Base-by-base conservation (phyloP, 345 rosid genomes). In the Ailanthus altissimus region DNA sequence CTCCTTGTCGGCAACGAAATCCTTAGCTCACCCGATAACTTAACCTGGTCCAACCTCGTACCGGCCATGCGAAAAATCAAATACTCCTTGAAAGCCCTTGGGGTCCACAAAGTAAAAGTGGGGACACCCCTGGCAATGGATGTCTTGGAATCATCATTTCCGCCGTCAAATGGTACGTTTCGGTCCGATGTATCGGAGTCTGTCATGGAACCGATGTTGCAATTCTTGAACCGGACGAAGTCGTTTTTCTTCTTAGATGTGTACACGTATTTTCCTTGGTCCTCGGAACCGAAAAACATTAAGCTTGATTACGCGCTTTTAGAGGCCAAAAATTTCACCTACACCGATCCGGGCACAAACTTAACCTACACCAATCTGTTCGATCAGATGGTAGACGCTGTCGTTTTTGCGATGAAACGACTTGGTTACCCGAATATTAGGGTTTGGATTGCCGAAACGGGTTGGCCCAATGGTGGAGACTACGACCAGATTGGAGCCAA, bases 391-490 rank as follows among this genome's bases (percentile, higher is more conserved):
- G 70, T 93, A 1, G 99, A 96, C 80, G 88, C 99, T 0, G 74
- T 85, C 64, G 68, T 85, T 77, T 96, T 90, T 80, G 99, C 97
- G 2, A 92, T 92, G 97, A 86, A 86, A 69, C 85, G 89, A 0
- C 78, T 91, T 77, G 99, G 97, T 58, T 90, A 86, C 73, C 87
- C 90, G 54, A 83, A 89, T 71, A 71, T 93, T 70, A 91, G 97
- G 79, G 78, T 96, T 75, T 93, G 88, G 78, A 88, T 96, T n/a
- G 97, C 97, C 0, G 99, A 96, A 83, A 96, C 99, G 67, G 99
- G 98, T 53, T 93, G 99, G 99, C 99, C 99, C 45, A 96, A 84
- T n/a, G 87, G 38, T 23, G 99, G 99, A 11, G 97, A 96, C 54
- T 70, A 81, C 62, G 99, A 96, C 63, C 99, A 96, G 74, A 91